These are phyloP conservation scores for Phytopythium delawarense DNA, from an alignment of 352 stramenopile species.

Conservation along the genomic window DNA sequence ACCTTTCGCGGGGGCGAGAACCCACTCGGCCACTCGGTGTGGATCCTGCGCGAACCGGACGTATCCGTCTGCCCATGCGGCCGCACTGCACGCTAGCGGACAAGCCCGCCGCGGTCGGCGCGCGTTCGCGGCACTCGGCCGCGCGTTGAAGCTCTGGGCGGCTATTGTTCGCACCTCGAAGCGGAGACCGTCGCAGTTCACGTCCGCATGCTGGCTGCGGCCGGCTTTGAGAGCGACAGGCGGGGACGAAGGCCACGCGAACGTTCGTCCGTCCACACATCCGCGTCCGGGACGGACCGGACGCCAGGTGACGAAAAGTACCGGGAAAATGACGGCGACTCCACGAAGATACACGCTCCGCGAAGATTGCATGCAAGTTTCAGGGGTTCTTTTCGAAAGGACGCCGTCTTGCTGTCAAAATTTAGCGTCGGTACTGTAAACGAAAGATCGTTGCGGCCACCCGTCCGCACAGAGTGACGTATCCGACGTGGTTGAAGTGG, in stretches of 20 bases:
- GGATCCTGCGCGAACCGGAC: no score
- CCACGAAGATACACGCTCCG: no score
- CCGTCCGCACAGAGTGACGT: not conserved
- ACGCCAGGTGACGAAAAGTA: no score
- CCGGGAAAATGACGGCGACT: no score
- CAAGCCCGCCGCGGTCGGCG: not conserved
- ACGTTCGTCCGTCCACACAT: slow-evolving; percentile 3
- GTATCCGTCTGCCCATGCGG: no score
- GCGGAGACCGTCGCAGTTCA: not conserved
- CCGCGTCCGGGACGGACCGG: not conserved
- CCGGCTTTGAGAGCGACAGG: not conserved
- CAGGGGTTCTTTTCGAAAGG: not conserved
- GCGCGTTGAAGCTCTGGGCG: not conserved
- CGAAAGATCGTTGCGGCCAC: slow-evolving; percentile 1
- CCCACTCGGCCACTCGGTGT: no score
- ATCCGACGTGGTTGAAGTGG: slow-evolving; percentile 1
- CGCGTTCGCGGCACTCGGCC: not conserved
- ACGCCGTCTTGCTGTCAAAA: not conserved
- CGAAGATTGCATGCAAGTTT: not conserved
- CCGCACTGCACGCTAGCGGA: no score
- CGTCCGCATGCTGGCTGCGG: not conserved
- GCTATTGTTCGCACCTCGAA: not conserved
- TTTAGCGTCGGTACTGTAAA: not conserved
- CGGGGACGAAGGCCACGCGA: not conserved
- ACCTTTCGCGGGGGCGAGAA: no score